Evolutionary conservation across 495 filamentous ascomycete species (phyloP).

Genomic region (Amphirosellinia nigrospora): DNA sequence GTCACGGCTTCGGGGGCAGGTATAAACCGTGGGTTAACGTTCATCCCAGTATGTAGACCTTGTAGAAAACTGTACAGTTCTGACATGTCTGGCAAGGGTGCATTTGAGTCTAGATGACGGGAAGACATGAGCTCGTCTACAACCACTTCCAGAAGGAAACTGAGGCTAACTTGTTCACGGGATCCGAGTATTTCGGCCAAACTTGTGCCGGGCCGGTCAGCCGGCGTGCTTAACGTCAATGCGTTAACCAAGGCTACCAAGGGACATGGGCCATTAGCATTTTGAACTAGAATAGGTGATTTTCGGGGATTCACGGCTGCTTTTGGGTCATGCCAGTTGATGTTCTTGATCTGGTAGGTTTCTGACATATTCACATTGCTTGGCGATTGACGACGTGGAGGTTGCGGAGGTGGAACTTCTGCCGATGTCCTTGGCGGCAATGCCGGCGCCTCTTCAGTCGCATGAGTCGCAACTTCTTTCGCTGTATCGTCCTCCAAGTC

Average conservation of each 20-base stretch:
- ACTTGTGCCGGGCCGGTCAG: conserved; percentile 63
- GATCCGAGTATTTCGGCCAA: conserved; percentile 76
- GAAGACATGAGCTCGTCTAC: conserved; percentile 88
- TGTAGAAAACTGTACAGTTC: conserved; percentile 87
- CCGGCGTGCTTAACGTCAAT: conserved; percentile 77
- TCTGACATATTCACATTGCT: conserved; percentile 45
- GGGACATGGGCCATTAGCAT: conserved; percentile 92
- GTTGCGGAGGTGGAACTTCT: conserved; percentile 41
- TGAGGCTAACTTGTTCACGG: conserved; percentile 87
- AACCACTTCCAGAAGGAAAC: conserved; percentile 81
- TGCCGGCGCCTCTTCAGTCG: conserved; percentile 36
- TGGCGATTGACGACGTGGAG: conserved; percentile 42
- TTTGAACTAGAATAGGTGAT: conserved; percentile 88
- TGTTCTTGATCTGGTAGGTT: conserved; percentile 56
- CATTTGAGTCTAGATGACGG: conserved; percentile 49
- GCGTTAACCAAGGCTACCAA: conserved; percentile 94
- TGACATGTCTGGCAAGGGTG: conserved; percentile 76
- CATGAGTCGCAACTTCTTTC: conserved; percentile 34
- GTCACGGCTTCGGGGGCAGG: conserved; percentile 46
- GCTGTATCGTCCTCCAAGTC: conserved; percentile 36
- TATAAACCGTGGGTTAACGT: conserved; percentile 92
- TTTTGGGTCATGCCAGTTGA: conserved; percentile 51
- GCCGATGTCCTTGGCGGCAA: conserved; percentile 46
- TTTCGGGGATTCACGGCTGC: conserved; percentile 47
- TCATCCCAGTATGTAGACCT: conserved; percentile 95